A percentile compares a stretch with the other conserved stretches of the same genome.
Conservation (phyloP, 495 filamentous ascomycete species). For the Amorphotheca resinae region DNA sequence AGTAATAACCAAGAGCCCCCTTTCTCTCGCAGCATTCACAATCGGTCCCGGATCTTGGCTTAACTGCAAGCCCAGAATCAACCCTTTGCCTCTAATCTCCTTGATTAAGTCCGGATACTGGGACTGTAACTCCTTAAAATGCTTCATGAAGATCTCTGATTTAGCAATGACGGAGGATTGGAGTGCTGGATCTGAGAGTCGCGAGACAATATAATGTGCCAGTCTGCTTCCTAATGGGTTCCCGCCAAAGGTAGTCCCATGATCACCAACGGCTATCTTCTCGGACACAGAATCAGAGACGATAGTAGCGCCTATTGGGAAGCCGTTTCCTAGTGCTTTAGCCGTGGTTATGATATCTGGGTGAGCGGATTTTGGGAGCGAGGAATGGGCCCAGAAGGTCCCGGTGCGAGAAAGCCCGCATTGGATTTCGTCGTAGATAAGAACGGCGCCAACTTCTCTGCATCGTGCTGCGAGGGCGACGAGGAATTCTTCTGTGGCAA, state of each 20-base stretch:
- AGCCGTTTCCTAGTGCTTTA: conserved; percentile 93
- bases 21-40: conserved; percentile 73
- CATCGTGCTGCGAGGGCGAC: conserved; percentile 65
- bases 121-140: conserved; percentile 48
- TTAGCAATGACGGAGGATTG: conserved; percentile 53
- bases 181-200: conserved; percentile 52
- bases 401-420: conserved; percentile 84
- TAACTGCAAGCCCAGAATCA: conserved; percentile 80
- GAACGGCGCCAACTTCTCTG: conserved; percentile 72
- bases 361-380: conserved; percentile 63
- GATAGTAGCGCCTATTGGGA: conserved; percentile 86
- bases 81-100: conserved; percentile 70
- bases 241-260: conserved; percentile 94
- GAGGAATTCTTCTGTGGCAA: conserved; percentile 72
- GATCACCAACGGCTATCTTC: conserved; percentile 85
- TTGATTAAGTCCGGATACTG: conserved; percentile 59
- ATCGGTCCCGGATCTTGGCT: conserved; percentile 54
- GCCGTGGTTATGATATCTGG: conserved; percentile 90
- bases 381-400: conserved; percentile 72
- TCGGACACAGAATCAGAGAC: conserved; percentile 63
- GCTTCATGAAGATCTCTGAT: conserved; percentile 46
- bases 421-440: conserved; percentile 96
- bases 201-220: conserved; percentile 69
- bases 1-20: conserved; percentile 82
- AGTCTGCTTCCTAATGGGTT: conserved; percentile 81